Base-by-base conservation (phyloP, 305 asterid species). In the Fraxinus paxiana region DNA sequence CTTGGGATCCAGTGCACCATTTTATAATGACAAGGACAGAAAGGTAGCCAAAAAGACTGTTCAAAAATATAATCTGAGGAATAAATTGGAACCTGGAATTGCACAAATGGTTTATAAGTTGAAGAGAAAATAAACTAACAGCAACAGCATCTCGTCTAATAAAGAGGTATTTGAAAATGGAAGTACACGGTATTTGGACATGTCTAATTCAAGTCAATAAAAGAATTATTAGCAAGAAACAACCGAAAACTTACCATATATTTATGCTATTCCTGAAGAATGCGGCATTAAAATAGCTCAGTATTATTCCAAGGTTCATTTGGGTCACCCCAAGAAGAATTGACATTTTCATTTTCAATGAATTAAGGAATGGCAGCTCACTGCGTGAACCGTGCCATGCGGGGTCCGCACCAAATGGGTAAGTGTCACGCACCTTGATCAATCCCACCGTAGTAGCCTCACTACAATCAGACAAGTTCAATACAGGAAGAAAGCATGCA, bases 271-370 rank as follows among this genome's bases (percentile, higher is more conserved):
- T 94, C 86, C 90, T 86, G 87, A 94, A 94, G 91, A 86, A 94
- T 81, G 33, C 76, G 74, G 92, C 97, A 87, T 94, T 94, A 83
- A 88, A 94, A 82, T 43, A 91, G 90, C 98, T 93, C 92, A 94
- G 20, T 82, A 94, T 84, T 87, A 94, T 90, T 83, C 98, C 98
- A 38, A 94, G 91, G 90, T 94, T 93, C 98, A 94, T 94, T 87
- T 94, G 98, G 84, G 96, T 87, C 86, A 94, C 98, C 82, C 98
- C 98, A 78, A 94, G 82, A 70, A 94, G 95, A 82, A 94, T 93
- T 13, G 98, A 94, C 98, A 94, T 90, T 87, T 94, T 94, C 98
- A 94, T 94, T 88, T 93, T 94, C 82, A 92, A 82, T 61, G 98
- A 94, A 84, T 94, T 94, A 24, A 94, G 96, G 84, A 92, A 92